Evolutionary conservation across 306 rosid species (phyloP).

Genomic region (Rosa multiflora): DNA sequence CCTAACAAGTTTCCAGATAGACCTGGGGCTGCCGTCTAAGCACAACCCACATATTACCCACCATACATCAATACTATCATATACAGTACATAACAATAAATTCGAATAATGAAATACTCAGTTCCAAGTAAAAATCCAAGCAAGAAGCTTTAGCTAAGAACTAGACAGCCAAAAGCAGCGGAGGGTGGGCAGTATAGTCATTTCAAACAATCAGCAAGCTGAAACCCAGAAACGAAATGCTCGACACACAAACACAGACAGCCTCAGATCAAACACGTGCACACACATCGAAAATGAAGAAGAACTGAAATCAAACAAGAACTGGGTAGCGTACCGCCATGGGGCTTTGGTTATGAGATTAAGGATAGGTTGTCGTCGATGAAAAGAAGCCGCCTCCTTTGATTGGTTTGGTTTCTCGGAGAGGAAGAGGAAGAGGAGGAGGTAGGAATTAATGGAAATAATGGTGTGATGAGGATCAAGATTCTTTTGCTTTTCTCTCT

Average conservation of each 20-base stretch:
- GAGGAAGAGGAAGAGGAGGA: neutral
- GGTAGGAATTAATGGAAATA: neutral
- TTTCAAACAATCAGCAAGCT: neutral
- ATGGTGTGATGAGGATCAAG: neutral
- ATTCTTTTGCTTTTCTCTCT: neutral
- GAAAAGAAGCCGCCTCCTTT: neutral
- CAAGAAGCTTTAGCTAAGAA: neutral
- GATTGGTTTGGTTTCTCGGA: neutral
- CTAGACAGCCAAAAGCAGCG: neutral
- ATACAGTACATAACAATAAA: neutral
- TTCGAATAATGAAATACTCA: neutral
- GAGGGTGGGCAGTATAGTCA: neutral
- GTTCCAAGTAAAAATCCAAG: neutral
- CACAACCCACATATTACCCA: neutral
- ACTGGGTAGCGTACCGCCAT: constrained; percentile 43
- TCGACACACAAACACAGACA: neutral
- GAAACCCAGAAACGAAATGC: neutral
- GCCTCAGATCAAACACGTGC: constrained; percentile 23
- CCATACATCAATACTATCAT: neutral
- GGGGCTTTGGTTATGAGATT: constrained; percentile 6
- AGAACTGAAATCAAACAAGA: neutral
- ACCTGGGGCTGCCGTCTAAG: neutral
- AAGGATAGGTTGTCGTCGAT: neutral
- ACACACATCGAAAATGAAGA: neutral
- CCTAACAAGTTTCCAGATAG: neutral